These are phyloP conservation scores for Epichloe bromicola DNA, from an alignment of 2,329 filamentous ascomycete genomes.

Conservation along the genomic window DNA sequence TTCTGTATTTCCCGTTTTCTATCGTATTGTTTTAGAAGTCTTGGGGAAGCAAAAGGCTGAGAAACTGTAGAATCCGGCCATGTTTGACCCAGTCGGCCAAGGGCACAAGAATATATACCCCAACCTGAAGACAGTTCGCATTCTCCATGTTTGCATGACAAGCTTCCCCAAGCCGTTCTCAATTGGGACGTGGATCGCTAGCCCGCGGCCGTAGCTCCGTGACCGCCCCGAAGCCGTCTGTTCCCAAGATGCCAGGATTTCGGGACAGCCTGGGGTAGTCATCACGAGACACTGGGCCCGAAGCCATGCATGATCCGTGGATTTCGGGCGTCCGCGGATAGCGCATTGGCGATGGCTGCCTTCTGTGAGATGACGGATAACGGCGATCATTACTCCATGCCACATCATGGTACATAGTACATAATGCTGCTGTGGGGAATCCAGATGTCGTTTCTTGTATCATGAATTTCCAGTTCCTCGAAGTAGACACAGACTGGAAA, in stretches of 20 bases:
- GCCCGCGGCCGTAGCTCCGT: not conserved
- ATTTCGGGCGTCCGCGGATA: conserved; percentile 3
- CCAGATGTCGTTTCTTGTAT: no score
- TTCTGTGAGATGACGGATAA: no score
- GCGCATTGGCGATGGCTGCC: not conserved
- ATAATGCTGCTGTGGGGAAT: no score
- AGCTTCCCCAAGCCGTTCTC: not conserved
- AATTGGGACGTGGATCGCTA: not conserved
- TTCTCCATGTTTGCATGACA: not conserved
- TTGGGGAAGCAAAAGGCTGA: not conserved
- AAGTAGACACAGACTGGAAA: not conserved
- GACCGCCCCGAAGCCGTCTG: not conserved
- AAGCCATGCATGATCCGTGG: conserved; percentile 2
- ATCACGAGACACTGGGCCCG: conserved; percentile 1
- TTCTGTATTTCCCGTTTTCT: not conserved
- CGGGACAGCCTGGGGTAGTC: not conserved
- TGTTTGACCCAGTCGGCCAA: not conserved
- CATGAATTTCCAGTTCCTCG: no score
- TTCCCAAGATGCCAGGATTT: not conserved
- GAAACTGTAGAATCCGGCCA: not conserved
- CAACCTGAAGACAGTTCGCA: not conserved
- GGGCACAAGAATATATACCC: conserved; percentile 2
- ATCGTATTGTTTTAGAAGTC: not conserved
- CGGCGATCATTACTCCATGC: no score
- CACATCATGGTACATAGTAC: no score